Base-by-base conservation (phyloP, 345 rosid species). In the Dipteronia dyeriana region DNA sequence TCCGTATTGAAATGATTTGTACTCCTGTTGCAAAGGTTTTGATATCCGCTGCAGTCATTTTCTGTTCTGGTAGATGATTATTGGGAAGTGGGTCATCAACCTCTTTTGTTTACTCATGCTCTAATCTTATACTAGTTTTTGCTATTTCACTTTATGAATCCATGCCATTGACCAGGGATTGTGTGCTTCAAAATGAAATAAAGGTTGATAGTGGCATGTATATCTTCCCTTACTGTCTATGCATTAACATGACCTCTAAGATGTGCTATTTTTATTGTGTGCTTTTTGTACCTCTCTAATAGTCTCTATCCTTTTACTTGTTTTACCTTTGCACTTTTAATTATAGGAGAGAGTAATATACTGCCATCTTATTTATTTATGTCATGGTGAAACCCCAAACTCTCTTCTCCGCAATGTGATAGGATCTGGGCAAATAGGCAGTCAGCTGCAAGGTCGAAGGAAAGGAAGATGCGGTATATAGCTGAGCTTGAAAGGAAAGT, bases 371-470 rank as follows among this genome's bases (percentile, higher is more conserved):
- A 34, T 25, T 75, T 80, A n/a, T 34, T 47, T 19, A 1, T 17
- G 26, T 66, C 34, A 26, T 49, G 38, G 20, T 74, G 71, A 67
- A 57, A 25, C 38, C 12, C 43, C 66, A n/a, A 47, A 25, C 61
- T 69, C 54, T 25, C 22, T 72, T 78, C 53, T 59, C 70, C 57
- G 22, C 72, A 41, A 56, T 70, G 47, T 38, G 4, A 75, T 77
- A 96, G 99, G 91, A 92, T 96, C 62, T 92, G 97, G 97, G 99
- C 98, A 7, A 94, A 94, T 71, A 88, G 98, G 88, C 99, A 95
- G 82, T 95, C 99, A 2, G 99, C 99, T 13, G 99, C 98, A 34
- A 85, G 98, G 82, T 95, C 98, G 45, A 95, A 95, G 88, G 98
- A 95, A 85, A 88, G 98, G 85, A 95, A 95, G 86, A 91, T 92